These are phyloP conservation scores for Cladorrhinum sp. DNA, from an alignment of 2,329 filamentous ascomycete genomes.

Conservation along the genomic window DNA sequence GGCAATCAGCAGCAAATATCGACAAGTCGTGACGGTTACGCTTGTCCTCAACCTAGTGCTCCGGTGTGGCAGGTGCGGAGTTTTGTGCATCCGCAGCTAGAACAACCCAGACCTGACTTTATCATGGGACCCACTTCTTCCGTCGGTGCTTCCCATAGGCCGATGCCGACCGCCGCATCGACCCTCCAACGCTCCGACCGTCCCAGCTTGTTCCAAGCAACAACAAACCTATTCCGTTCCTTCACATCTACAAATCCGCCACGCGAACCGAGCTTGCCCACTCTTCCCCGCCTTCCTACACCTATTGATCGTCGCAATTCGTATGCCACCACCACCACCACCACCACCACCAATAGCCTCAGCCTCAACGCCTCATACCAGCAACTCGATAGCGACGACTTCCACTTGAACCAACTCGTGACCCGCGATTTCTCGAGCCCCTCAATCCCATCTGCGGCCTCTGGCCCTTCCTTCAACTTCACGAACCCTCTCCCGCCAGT, in stretches of 20 bases:
- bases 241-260: neutral
- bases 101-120: neutral
- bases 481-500: neutral
- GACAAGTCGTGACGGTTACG: neutral
- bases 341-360: neutral
- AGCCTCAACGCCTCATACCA: neutral
- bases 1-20: neutral
- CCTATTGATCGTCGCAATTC: neutral
- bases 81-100: neutral
- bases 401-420: conserved; percentile 15
- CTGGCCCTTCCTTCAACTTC: neutral
- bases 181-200: conserved; percentile 4
- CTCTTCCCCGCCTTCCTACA: neutral
- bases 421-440: conserved; percentile 18
- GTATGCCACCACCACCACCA: neutral
- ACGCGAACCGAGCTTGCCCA: neutral
- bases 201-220: conserved; percentile 4
- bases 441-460: conserved; percentile 12
- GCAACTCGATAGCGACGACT: conserved; percentile 20
- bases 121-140: conserved; percentile 9
- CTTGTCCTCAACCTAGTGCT: neutral
- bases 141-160: conserved; percentile 9
- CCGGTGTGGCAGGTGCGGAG: neutral
- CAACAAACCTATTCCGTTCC: neutral
- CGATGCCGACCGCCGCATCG: conserved; percentile 2